Conservation (phyloP, 2,329 filamentous ascomycete species). For the Sporothrix globosa region DNA sequence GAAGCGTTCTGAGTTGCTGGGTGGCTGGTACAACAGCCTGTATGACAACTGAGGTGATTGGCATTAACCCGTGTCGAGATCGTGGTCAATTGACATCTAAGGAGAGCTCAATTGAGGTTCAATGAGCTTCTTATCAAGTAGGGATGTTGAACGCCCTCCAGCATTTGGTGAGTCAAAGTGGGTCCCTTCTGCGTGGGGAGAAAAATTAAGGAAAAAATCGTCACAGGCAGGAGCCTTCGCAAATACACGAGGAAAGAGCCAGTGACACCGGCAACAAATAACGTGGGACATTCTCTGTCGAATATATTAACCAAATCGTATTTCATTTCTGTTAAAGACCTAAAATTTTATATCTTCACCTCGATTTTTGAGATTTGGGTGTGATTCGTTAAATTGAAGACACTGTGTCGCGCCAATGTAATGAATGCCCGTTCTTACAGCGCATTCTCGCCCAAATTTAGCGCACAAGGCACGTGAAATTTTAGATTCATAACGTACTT, state of each 20-base stretch:
- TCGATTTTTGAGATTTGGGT: too few relatives aligned
- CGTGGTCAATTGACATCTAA: neutral
- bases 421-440: neutral
- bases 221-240: neutral
- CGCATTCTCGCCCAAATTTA: neutral
- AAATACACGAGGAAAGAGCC: constrained; percentile 12
- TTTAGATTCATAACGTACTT: neutral
- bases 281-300: neutral
- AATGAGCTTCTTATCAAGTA: neutral
- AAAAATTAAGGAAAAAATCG: constrained; percentile 17
- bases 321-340: too few relatives aligned
- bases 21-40: too few relatives aligned
- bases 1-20: neutral
- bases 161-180: constrained; percentile 29
- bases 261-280: neutral
- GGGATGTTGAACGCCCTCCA: constrained; percentile 14
- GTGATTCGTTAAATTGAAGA: too few relatives aligned
- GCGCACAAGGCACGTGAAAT: neutral
- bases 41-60: neutral
- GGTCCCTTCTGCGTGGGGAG: neutral
- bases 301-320: too few relatives aligned
- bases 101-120: neutral
- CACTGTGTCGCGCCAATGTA: too few relatives aligned
- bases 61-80: too few relatives aligned
- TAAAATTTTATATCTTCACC: too few relatives aligned